Base-by-base conservation (phyloP, 495 filamentous ascomycete species). In the Thozetella sp. region DNA sequence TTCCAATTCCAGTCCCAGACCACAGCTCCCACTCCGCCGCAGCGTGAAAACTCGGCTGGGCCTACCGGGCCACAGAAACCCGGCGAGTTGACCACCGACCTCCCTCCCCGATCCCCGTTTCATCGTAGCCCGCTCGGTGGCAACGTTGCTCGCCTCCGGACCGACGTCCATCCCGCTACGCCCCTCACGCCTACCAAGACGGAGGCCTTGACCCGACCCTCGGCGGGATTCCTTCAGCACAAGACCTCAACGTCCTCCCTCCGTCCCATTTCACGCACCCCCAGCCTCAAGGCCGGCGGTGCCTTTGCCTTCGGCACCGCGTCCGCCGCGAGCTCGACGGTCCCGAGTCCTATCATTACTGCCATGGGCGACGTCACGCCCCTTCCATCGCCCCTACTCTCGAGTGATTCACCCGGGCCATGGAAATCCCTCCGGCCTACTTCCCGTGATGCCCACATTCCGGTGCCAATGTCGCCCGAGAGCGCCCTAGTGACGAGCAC, bases 331-430 rank as follows among this genome's bases (percentile, higher is more conserved):
- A 80, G 75, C 63, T 80, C 78, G 0, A 60, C 67, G 40, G 75
- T 76, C 54, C 64, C 77, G 23, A 81, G 78, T 40, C 93, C 93
- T 2, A 85, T 88, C 58, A 81, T 96, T 40, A 86, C 87, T 58
- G 91, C 93, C 20, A 88, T 97, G 85, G 85, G 86, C 40, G 92
- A 97, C 67, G 88, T 99, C 58, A 99, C 95, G 3, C 95, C 95
- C 54, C 74, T 99, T 22, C 95, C 95, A 12, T 97, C 95, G 3
- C 95, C 95, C 9, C 82, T 97, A 40, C 78, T 91, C 58, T 82
- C 83, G 9, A 77, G 77, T 59, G 88, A 89, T 48, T 92, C 90
- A 9, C 90, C 93, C n/a, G 83, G 83, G 3, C 87, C 87, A 22
- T 90, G 89, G 88, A 86, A 78, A 65, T 78, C 75, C 65, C 70